Base-by-base conservation (phyloP, 2,329 filamentous ascomycete species). In the Metarhizium humberi region DNA sequence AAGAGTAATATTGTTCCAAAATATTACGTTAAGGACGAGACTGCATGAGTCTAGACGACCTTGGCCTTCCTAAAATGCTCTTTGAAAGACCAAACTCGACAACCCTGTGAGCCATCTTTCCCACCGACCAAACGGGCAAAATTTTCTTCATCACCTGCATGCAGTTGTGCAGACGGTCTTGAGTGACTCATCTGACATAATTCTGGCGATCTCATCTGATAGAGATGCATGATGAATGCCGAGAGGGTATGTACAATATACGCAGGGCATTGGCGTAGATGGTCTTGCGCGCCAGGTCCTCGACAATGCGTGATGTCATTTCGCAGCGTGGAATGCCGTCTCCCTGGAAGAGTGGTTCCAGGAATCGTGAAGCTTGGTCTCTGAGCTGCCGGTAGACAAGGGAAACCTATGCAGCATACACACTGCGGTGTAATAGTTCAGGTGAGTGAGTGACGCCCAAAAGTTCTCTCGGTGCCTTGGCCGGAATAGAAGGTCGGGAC, bases 141-240 rank as follows among this genome's bases (percentile, higher is more conserved):
- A 97, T 90, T 60, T 96, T 91, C 68, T 95, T 95, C 60, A 97
- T 77, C 0, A 92, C 91, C 57, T 84, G 80, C 90, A 97, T 94
- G 67, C 92, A 97, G 18, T 87, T 88, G 47, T 86, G 82, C 63
- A 96, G 82, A 58, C 92, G 81, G 67, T 92, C 87, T 64, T 96
- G 91, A 8, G 92, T 96, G 14, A 90, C 88, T 58, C 90, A 84
- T 43, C 96, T 90, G 45, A 97, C 88, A 0, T 88, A 90, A 90
- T n/a, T 95, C 87, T 0, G 90, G 91, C 0, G 92, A 96, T 51
- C 91, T 85, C 88, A 96, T 95, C 71, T 97, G 94, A 69, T 97
- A 97, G 13, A 99, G 92, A 65, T 97, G 94, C 92, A 99, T 97
- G 66, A 99, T 97, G 52, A 97, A 79, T 0, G 94, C 94, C 1